These are phyloP conservation scores for Cystofilobasidium bisporidii DNA, from an alignment of 768 basidiomycete genomes.

Conservation along the genomic window DNA sequence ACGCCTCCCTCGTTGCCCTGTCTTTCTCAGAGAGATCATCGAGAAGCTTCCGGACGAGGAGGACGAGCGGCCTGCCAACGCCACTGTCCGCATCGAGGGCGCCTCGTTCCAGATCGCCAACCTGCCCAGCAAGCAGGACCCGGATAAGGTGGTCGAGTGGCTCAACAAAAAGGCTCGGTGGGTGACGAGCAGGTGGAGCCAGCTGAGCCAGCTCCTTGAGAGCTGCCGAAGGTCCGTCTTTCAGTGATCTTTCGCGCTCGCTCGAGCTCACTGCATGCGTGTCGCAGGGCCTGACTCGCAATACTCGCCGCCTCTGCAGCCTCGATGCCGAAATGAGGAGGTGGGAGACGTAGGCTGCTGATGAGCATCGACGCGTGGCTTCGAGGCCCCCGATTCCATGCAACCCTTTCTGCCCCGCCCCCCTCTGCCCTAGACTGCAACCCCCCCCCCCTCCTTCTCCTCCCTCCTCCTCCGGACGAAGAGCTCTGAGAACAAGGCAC, in stretches of 20 bases:
- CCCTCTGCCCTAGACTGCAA: too few species aligned
- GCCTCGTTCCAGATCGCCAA: not conserved
- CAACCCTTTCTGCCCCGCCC: too few species aligned
- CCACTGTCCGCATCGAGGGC: not conserved
- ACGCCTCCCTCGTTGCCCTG: not conserved
- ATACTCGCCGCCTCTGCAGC: not conserved
- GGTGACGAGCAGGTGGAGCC: not conserved
- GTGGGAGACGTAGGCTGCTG: not conserved
- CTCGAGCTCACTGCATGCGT: too few species aligned
- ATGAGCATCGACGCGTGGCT: too few species aligned
- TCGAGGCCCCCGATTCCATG: too few species aligned
- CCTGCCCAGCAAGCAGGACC: constrained; percentile 48
- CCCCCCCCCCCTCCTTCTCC: too few species aligned
- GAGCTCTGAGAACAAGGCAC: not conserved
- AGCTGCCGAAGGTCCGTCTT: not conserved
- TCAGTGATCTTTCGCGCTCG: too few species aligned
- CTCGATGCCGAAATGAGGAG: not conserved
- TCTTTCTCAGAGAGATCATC: not conserved
- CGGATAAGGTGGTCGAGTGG: constrained; percentile 79
- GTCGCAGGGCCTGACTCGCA: too few species aligned
- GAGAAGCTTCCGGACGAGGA: constrained; percentile 2
- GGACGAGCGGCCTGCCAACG: not conserved
- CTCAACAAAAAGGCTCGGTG: constrained; percentile 55
- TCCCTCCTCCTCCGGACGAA: too few species aligned
- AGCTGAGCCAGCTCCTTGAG: not conserved